Evolutionary conservation across 2,329 filamentous ascomycete genomes (phyloP).

Genomic region (Sclerotinia spermophila): DNA sequence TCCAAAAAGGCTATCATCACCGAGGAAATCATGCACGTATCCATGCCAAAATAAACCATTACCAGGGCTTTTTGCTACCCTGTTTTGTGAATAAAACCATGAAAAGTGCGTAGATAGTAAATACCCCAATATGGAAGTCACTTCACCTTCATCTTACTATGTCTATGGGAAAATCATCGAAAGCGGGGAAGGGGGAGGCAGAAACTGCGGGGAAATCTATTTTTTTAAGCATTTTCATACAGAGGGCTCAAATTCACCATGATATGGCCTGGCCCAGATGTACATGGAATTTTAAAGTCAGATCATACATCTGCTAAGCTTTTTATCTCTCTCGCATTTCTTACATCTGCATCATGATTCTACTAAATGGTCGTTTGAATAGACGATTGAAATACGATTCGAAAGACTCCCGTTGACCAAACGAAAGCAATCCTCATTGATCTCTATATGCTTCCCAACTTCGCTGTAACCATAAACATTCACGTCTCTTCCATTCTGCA

Average conservation of each 20-base stretch:
- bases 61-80: too few relatives aligned
- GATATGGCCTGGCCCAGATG: not conserved
- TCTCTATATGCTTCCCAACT: not conserved
- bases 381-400: too few relatives aligned
- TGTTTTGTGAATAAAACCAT: not conserved
- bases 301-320: not conserved
- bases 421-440: not conserved
- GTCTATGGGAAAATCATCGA: fast-evolving
- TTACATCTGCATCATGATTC: not conserved
- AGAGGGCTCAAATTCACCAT: not conserved
- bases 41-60: not conserved
- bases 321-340: too few relatives aligned
- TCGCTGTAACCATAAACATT: not conserved
- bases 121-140: not conserved
- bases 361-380: not conserved
- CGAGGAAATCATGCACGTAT: not conserved
- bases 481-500: not conserved
- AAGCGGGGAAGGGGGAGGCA: too few relatives aligned
- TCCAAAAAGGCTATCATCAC: not conserved
- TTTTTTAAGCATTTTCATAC: not conserved
- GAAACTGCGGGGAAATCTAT: not conserved
- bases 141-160: too few relatives aligned
- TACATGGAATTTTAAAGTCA: not conserved
- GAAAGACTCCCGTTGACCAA: not conserved
- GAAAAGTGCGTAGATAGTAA: not conserved